Evolutionary conservation across 352 stramenopile genomes (phyloP), one percentile per base, ranked within the genome.

Genomic region (Globisporangium viniferum): DNA sequence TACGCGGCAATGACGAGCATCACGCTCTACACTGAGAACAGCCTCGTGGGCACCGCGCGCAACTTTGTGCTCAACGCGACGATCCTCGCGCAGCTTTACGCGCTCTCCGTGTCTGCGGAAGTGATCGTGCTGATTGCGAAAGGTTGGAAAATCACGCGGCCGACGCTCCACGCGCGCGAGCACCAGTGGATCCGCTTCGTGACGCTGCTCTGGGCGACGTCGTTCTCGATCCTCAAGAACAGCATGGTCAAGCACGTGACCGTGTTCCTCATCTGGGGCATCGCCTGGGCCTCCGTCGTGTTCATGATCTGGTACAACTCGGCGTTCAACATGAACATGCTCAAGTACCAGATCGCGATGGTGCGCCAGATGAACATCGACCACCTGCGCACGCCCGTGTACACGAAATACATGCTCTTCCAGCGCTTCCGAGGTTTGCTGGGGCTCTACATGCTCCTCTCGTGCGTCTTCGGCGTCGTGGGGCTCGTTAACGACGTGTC

Each of bases 261-360:
- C 3, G 60, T 90, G 29, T 77, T 89, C 27, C 35, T 89, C 18
- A 65, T 88, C 5, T 91, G 79, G 82, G 81, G 77, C 3, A 58
- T 85, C 5, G 74, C 83, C 0, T 91, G 80, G 79, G 76, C 76
- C 8, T 75, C 68, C 4, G 64, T 91, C 2, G 79, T 90, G 31
- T 88, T 88, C 59, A 81, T 88, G 76, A 69, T 90, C 58, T 90
- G 81, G 83, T 89, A 88, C 73, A 84, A 87, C 66, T 88, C 81
- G 35, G 75, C 79, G 0, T 87, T 88, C 69, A 89, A 91, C 55
- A 71, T 89, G 49, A 89, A 89, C 67, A 84, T 88, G 79, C 80
- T 91, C 64, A 81, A 80, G 44, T 89, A 81, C 41, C 83, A 90
- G 72, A 74, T 91, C 35, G 72, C 75, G 4, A 82, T 89, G 74